These are phyloP conservation scores for Rhizopogon vinicolor DNA, from an alignment of 768 basidiomycete genomes.

Conservation along the genomic window DNA sequence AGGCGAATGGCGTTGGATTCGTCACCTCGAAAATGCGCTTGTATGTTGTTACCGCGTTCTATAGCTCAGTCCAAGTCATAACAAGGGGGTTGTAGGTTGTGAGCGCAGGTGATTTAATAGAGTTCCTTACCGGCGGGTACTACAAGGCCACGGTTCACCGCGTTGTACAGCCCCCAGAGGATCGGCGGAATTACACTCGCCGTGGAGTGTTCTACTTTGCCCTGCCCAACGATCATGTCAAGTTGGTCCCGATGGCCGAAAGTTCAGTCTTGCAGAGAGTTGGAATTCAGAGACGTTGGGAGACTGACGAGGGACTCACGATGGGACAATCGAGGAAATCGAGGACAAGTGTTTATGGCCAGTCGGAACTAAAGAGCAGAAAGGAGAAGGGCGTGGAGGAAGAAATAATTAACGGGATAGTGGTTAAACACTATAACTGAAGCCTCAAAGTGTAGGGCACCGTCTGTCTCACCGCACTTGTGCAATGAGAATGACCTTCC, in stretches of 20 bases:
- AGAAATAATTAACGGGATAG: slow-evolving; percentile 48
- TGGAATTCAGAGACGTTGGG: slow-evolving; percentile 34
- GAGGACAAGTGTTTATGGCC: slow-evolving; percentile 48
- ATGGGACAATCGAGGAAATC: slow-evolving; percentile 49
- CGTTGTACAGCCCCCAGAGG: slow-evolving; percentile 52
- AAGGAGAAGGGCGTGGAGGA: slow-evolving; percentile 44
- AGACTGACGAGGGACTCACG: slow-evolving; percentile 40
- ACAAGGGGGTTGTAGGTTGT: slow-evolving; percentile 36
- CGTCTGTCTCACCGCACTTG: too few relatives aligned
- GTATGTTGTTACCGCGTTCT: slow-evolving; percentile 22
- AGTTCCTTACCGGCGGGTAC: slow-evolving; percentile 57
- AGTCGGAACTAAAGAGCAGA: slow-evolving; percentile 35
- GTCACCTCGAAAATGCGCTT: slow-evolving; percentile 53
- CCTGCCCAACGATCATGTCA: slow-evolving; percentile 45
- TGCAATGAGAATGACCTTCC: too few relatives aligned
- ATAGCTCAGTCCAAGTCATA: background rate
- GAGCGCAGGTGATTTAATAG: slow-evolving; percentile 54
- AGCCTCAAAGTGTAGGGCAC: too few relatives aligned
- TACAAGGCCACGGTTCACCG: slow-evolving; percentile 59
- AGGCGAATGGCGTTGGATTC: slow-evolving; percentile 54
- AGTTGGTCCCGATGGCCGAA: slow-evolving; percentile 38
- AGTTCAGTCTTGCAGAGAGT: slow-evolving; percentile 45
- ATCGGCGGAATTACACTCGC: slow-evolving; percentile 46
- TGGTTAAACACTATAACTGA: slow-evolving; percentile 54
- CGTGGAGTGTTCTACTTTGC: slow-evolving; percentile 57